Base-by-base conservation (phyloP, 1,139 yeast species). In the Suhomyces maxii region DNA sequence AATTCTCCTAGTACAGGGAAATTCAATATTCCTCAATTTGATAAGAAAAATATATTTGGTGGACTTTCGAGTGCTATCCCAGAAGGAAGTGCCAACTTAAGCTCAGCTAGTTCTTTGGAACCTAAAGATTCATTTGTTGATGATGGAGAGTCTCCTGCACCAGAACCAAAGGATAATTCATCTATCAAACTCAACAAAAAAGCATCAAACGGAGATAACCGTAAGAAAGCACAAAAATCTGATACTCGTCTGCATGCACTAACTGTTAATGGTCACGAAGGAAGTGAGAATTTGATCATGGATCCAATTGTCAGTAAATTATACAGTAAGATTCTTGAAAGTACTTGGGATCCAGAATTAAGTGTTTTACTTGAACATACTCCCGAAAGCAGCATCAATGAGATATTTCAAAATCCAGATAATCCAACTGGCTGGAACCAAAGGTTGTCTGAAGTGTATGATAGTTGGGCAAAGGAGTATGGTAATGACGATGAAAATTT, bases 291-390 rank as follows among this genome's bases (percentile, higher is more conserved):
- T 7, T 37, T 70, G 1, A 55, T 70, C 25, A 68, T 77, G 52
- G 83, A 81, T 53, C 85, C 85, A 0, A 67, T 80, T 1, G 73
- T 84, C 8, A 71, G 73, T 45, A 71, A 70, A 42, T 64, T 86
- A 12, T 79, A 85, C 55, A 79, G 82, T 49, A 80, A 79, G 54
- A 80, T 89, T 1, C 78, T 85, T 57, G 84, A 85, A 48, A 75
- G 86, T 35, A 79, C 88, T 0, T 89, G 96, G 96, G 90, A 86
- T 56, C 82, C 84, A 1, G 80, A 85, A 47, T 84, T 89, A 31
- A 68, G 68, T 44, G 56, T 61, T 2, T 56, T 75, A 12, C 82
- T 88, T 42, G 93, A 86, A 52, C 80, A 77, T 50, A 74, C 86
- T 9, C 95, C 97, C 0, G 79, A 79, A 41, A 86, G 82, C 46